Conservation (phyloP, 1,284 basidiomycete species). For the Xerocomus cyaneibrunnescens region DNA sequence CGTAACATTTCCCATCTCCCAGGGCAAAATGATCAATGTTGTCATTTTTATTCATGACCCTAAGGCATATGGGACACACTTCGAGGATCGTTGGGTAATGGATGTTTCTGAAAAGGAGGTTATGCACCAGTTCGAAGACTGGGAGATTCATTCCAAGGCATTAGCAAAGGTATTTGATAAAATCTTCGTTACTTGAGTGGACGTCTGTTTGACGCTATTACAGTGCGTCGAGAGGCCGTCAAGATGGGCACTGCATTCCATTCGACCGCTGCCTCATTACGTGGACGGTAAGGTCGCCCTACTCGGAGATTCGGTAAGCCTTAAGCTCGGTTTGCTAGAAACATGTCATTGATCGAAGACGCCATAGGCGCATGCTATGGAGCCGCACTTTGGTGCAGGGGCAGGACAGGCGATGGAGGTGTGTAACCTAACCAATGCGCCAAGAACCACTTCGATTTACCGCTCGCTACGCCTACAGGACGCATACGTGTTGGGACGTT, state of each 20-base stretch:
- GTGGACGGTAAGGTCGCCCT: conserved; percentile 31
- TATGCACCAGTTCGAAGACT: conserved; percentile 35
- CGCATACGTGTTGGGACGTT: conserved; percentile 37
- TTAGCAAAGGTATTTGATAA: conserved; percentile 20
- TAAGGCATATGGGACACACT: conserved; percentile 37
- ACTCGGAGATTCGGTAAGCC: conserved; percentile 38
- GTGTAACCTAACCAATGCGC: neutral
- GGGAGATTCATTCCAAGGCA: conserved; percentile 43
- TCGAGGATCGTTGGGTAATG: conserved; percentile 38
- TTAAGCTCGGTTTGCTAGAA: neutral
- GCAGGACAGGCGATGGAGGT: conserved; percentile 38
- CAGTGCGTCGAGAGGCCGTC: conserved; percentile 23
- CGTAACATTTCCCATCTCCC: conserved; percentile 45
- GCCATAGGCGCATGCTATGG: conserved; percentile 34
- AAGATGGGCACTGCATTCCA: conserved; percentile 34
- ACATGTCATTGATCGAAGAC: neutral
- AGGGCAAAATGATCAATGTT: conserved; percentile 44
- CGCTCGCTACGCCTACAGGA: conserved; percentile 25
- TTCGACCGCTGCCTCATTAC: conserved; percentile 33
- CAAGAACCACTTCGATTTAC: neutral
- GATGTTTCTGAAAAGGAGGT: conserved; percentile 35
- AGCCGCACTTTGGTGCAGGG: conserved; percentile 33
- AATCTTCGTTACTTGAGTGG: neutral
- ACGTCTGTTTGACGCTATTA: neutral
- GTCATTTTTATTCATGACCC: conserved; percentile 38